Evolutionary conservation across 2,329 filamentous ascomycete species (phyloP).

Genomic region (Sphaerulina vaccinii): DNA sequence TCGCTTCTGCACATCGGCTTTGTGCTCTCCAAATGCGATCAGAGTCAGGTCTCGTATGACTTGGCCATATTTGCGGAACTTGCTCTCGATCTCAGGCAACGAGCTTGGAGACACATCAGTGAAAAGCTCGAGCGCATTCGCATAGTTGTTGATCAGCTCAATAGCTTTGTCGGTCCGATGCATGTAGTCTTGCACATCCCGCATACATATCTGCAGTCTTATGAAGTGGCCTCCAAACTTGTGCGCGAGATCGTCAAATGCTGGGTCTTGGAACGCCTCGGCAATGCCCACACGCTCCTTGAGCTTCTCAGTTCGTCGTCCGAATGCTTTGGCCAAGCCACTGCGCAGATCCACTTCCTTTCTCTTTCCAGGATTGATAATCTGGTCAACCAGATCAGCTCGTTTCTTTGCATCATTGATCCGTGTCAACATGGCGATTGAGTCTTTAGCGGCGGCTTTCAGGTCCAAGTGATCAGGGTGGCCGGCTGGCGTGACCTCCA

Average conservation of each 20-base stretch:
- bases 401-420: slow-evolving; percentile 97
- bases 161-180: slow-evolving; percentile 78
- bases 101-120: slow-evolving; percentile 68
- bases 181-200: slow-evolving; percentile 91
- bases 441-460: slow-evolving; percentile 69
- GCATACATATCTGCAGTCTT: slow-evolving; percentile 84
- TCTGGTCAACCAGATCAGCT: slow-evolving; percentile 86
- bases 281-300: slow-evolving; percentile 67
- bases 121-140: slow-evolving; percentile 78
- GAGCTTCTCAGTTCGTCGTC: slow-evolving; percentile 82
- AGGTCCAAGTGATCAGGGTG: slow-evolving; percentile 77
- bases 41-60: slow-evolving; percentile 83
- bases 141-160: slow-evolving; percentile 74
- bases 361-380: slow-evolving; percentile 65
- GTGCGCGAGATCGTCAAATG: slow-evolving; percentile 77
- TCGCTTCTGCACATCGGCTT: slow-evolving; percentile 69
- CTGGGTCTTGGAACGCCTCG: slow-evolving; percentile 72
- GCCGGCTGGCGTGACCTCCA: slow-evolving; percentile 74
- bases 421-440: slow-evolving; percentile 58
- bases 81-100: slow-evolving; percentile 84
- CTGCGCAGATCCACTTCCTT: slow-evolving; percentile 85
- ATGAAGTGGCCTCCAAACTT: slow-evolving; percentile 91
- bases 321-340: slow-evolving; percentile 86
- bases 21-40: slow-evolving; percentile 78
- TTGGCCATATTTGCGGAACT: slow-evolving; percentile 88